Evolutionary conservation across 768 basidiomycete genomes (phyloP).

Genomic region (Serendipita vermifera): DNA sequence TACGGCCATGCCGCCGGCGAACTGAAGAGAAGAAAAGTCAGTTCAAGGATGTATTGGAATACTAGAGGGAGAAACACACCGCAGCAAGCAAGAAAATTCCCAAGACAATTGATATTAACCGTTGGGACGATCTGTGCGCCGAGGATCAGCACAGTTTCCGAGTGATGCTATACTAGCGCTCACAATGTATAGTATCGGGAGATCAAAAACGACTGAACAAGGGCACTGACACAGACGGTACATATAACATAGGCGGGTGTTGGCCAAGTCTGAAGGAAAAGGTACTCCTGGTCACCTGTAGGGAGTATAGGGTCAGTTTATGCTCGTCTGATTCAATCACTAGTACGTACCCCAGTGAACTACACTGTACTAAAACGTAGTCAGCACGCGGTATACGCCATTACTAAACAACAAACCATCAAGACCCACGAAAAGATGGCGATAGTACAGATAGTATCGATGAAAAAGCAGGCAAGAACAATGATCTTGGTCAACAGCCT

Average conservation of each 20-base stretch:
- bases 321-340: background rate
- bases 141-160: no score
- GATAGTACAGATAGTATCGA: slow-evolving; percentile 4
- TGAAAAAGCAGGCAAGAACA: background rate
- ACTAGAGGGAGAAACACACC: background rate
- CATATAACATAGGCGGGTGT: slow-evolving; percentile 5
- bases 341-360: background rate
- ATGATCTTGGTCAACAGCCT: background rate
- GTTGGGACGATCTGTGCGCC: no score
- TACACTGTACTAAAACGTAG: background rate
- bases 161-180: no score
- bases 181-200: background rate
- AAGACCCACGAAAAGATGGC: slow-evolving; percentile 2
- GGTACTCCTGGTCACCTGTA: background rate
- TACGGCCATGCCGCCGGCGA: background rate
- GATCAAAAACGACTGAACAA: background rate
- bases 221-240: background rate
- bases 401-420: background rate
- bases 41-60: no score
- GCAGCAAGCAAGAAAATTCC: background rate
- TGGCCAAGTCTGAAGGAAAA: background rate
- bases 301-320: no score
- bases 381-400: background rate
- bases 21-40: background rate
- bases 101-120: no score